Percentiles rank a stretch among this genome's conserved stretches.
Evolutionary conservation across 139 green algal genomes (phyloP).

Genomic region (Coelastrella sp.): DNA sequence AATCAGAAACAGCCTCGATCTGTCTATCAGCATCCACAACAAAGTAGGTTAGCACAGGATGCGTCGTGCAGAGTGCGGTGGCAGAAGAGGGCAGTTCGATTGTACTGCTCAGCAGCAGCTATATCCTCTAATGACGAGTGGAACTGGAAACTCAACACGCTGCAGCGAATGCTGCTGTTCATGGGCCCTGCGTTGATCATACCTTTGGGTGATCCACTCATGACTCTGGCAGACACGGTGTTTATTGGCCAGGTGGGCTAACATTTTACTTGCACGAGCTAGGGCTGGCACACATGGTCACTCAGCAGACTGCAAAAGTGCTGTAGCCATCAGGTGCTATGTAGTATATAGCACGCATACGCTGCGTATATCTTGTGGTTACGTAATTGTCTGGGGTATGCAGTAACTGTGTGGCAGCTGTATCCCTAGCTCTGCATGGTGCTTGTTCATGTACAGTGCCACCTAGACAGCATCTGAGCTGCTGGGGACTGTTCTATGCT

Average conservation of each 20-base stretch:
- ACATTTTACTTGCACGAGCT: no score
- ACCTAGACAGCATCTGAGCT: neutral
- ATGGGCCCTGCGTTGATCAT: conserved; percentile 70
- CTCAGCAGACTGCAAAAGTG: neutral
- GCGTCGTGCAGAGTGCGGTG: no score
- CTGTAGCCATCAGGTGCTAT: no score
- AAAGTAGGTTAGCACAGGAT: no score
- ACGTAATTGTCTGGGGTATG: no score
- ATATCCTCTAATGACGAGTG: neutral
- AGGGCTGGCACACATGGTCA: neutral
- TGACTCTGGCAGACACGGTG: conserved; percentile 84
- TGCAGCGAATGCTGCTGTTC: conserved; percentile 25
- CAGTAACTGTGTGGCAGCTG: no score
- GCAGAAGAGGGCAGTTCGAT: neutral
- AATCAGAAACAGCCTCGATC: no score
- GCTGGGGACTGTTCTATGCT: neutral
- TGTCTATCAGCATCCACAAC: no score
- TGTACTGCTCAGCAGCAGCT: neutral
- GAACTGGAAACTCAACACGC: neutral
- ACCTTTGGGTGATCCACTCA: conserved; percentile 83
- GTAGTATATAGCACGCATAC: neutral
- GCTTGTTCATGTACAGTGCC: no score
- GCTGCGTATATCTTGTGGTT: no score
- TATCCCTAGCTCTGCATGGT: no score
- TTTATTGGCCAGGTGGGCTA: conserved; percentile 72